Base-by-base conservation (phyloP, 179 eudicot genomes). In the Silene coronaria region DNA sequence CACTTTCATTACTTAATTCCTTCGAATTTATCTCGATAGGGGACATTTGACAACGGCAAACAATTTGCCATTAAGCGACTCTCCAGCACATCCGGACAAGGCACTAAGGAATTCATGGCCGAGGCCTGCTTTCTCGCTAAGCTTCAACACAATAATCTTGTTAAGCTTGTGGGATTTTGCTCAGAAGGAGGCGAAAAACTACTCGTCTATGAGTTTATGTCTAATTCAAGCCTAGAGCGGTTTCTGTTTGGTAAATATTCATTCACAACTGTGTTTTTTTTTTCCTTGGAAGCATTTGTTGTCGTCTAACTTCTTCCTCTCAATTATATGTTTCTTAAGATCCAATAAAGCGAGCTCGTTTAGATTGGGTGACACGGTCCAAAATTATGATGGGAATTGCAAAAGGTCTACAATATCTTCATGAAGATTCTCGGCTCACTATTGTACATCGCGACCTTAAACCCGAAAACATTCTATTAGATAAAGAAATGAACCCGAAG, bases 401-500 rank as follows among this genome's bases (percentile, higher is more conserved):
- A 1, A 38, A 48, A 10, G 72, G 72, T 2, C 17, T 68, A 2
- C 53, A 72, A 58, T 88, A 53, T 86, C 86, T 45, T 70, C 72
- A 68, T 38, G 55, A 85, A 55, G 89, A 82, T 68, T 88, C 89
- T 26, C 64, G 80, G 19, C 17, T 79, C 61, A 81, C 64, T 42
- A 82, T 88, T 74, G 77, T 88, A 14, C 89, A 88, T 21, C 77
- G 91, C 0, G 86, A 86, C 74, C 80, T 86, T 13, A 86, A 86
- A 61, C 70, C 87, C 0, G 79, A 84, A 70, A 86, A 86, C 51
- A 67, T 86, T 23, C 22, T 68, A 12, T 68, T 68, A 32, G 72
- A 68, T 22, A 11, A 38, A 3, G 48, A 42, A 3, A 38, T 68
- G 72, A 68, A 22, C 32, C 72, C 72, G 3, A 68, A 68, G 23